Base-by-base conservation (phyloP, 805 yeast genomes). In the Candida maris region DNA sequence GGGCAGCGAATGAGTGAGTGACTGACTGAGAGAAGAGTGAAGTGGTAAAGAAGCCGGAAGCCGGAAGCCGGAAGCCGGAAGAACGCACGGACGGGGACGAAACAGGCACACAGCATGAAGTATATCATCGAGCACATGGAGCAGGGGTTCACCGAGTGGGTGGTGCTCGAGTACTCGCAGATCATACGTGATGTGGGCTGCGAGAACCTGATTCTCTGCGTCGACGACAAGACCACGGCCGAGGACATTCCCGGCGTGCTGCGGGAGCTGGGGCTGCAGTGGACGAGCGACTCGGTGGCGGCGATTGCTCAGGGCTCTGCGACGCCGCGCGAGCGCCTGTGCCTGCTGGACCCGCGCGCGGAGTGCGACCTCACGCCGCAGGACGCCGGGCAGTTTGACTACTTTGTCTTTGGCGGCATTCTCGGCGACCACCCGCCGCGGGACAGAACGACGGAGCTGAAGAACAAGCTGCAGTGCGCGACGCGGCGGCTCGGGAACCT, bases 71-170 rank as follows among this genome's bases (percentile, higher is more conserved):
- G n/a, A n/a, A n/a, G n/a, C n/a, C n/a, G n/a, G n/a, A n/a, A n/a
- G n/a, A n/a, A n/a, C n/a, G n/a, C n/a, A n/a, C n/a, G n/a, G n/a
- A n/a, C n/a, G n/a, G n/a, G n/a, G n/a, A n/a, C n/a, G n/a, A 21
- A 21, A 12, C 24, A 21, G 12, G 24, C 24, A 21, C n/a, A n/a
- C n/a, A 38, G 8, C 28, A 85, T 85, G 95, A 87, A 86, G 62
- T 91, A 88, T 70, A 77, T 93, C 35, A 88, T 91, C 35, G 98
- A 91, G 62, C 98, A 91, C 58, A 91, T 91, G 97, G 98, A 91
- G 62, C 84, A 79, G 42, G 97, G 96, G 1, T 87, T 91, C 72
- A 86, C 96, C 46, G 93, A 85, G 47, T 91, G 98, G 98, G 97
- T 91, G 28, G 73, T 76, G 19, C 69, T 93, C 5, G 98, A 91